Evolutionary conservation across 116 monocot species (phyloP), one percentile per base, ranked within the genome.

Genomic region (Posidonia oceanica): DNA sequence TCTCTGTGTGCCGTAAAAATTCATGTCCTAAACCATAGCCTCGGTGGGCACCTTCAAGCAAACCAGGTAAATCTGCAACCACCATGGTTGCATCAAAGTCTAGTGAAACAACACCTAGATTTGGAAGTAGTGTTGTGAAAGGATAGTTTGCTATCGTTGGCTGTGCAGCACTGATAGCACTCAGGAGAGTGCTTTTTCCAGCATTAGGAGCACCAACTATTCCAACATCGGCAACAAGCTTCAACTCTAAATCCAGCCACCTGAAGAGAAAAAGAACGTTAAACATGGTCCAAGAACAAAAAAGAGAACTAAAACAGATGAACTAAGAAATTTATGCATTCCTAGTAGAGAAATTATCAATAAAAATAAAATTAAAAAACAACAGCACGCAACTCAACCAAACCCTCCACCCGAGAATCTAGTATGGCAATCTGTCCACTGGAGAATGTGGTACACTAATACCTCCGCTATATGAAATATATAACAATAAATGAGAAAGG

Each of bases 201-300:
- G 96, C 96, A 85, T 97, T 97, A 66, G 96, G 96, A 39, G 89
- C 91, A 74, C 96, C 96, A 16, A 97, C 89, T 67, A 97, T 97
- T 63, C 96, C 96, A 76, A 97, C 92, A 89, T 97, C 96, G 69
- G 96, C 96, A 59, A 91, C 92, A 53, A 97, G 75, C 78, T 97
- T 97, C 52, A 97, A 76, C 78, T 97, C 96, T 79, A 97, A 74
- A 76, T 91, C 89, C 79, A 97, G 80, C 96, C 96, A 97, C 91
- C 91, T 95, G 67, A 66, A n/a, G 12, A 74, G 55, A 23, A 74
- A 14, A 65, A 38, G 64, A 64, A 22, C 15, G 36, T 64, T 36
- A 3, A 62, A 36, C 22, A 57, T 57, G 57, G 6, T n/a, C 16
- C 55, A 56, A 56, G n/a, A 14, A 16, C 55, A 5, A n/a, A 16